These are phyloP conservation scores for Cladosporium oxysporum DNA, from an alignment of 2,329 filamentous ascomycete species.

Conservation along the genomic window DNA sequence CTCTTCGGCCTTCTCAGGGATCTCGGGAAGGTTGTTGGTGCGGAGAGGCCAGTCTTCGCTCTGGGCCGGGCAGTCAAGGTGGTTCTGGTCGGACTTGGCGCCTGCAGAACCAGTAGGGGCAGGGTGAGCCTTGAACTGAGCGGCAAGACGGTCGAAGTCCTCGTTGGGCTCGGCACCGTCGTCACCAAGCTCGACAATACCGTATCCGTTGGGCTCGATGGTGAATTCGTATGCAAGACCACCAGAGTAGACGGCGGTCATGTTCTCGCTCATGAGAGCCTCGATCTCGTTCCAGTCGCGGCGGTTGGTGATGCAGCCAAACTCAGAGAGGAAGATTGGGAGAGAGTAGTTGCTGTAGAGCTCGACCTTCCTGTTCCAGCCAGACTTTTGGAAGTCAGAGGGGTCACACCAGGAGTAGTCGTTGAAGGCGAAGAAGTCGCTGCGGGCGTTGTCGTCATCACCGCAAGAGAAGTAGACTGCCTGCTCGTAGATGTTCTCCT, in stretches of 20 bases:
- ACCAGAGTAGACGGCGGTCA: slow-evolving; percentile 89
- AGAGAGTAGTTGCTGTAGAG: slow-evolving; percentile 84
- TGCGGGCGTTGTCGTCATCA: slow-evolving; percentile 70
- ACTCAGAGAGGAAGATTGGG: slow-evolving; percentile 92
- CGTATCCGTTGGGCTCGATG: slow-evolving; percentile 74
- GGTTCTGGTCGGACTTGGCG: slow-evolving; percentile 51
- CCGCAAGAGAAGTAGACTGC: slow-evolving; percentile 94
- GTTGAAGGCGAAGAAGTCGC: slow-evolving; percentile 87
- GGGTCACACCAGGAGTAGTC: slow-evolving; percentile 84
- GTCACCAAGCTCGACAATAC: slow-evolving; percentile 68
- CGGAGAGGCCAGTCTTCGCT: slow-evolving; percentile 58
- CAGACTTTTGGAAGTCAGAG: slow-evolving; percentile 67
- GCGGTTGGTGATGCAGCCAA: slow-evolving; percentile 79
- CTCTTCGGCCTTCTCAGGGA: slow-evolving; percentile 56
- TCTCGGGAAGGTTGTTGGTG: slow-evolving; percentile 54
- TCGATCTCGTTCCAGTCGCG: slow-evolving; percentile 79
- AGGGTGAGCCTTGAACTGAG: slow-evolving; percentile 51
- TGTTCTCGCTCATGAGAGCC: slow-evolving; percentile 76
- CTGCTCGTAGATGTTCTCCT: slow-evolving; percentile 80
- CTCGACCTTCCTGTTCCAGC: slow-evolving; percentile 85
- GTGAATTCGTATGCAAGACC: slow-evolving; percentile 96
- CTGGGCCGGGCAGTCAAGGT: slow-evolving; percentile 54
- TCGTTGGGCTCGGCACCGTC: slow-evolving; percentile 56
- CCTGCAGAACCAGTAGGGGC: slow-evolving; percentile 60
- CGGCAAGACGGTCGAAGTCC: slow-evolving; percentile 64